Conservation (phyloP, 2,329 filamentous ascomycete genomes). For the Pseudomassariella vexata region DNA sequence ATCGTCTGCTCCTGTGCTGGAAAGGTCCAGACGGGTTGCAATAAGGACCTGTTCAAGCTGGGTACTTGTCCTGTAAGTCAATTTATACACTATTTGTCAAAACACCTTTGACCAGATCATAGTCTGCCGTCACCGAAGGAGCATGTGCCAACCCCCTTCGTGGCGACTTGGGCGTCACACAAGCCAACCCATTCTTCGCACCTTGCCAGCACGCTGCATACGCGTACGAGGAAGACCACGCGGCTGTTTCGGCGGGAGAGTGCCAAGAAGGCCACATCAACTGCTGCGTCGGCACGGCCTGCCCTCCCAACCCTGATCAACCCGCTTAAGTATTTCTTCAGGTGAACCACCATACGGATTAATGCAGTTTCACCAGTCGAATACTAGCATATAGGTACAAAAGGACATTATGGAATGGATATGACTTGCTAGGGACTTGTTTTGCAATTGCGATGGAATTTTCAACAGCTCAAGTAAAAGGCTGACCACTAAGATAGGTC, state of each 20-base stretch:
- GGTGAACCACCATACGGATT: too few species aligned
- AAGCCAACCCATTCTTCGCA: constrained; percentile 12
- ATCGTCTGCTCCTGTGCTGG: constrained; percentile 14
- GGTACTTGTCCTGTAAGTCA: constrained; percentile 11
- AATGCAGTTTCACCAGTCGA: too few species aligned
- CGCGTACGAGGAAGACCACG: constrained; percentile 14
- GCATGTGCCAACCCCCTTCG: constrained; percentile 15
- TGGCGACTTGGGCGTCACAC: constrained; percentile 1
- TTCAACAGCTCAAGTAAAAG: too few species aligned
- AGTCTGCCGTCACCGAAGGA: constrained; percentile 1
- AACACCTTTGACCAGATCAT: too few species aligned
- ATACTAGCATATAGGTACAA: too few species aligned
- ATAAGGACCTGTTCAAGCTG: constrained; percentile 12
- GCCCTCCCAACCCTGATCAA: constrained; percentile 9
- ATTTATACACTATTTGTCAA: neutral
- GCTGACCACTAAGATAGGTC: too few species aligned
- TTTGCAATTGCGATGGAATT: too few species aligned
- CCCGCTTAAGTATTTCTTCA: too few species aligned
- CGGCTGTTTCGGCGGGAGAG: constrained; percentile 12
- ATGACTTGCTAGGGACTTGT: too few species aligned
- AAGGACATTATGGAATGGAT: too few species aligned
- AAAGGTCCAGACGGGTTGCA: constrained; percentile 13
- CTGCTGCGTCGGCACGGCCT: constrained; percentile 12
- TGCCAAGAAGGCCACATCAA: constrained; percentile 13
- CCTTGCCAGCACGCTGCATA: constrained; percentile 16